Base-by-base conservation (phyloP, 768 basidiomycete species). In the Leccinum subtestaceum region DNA sequence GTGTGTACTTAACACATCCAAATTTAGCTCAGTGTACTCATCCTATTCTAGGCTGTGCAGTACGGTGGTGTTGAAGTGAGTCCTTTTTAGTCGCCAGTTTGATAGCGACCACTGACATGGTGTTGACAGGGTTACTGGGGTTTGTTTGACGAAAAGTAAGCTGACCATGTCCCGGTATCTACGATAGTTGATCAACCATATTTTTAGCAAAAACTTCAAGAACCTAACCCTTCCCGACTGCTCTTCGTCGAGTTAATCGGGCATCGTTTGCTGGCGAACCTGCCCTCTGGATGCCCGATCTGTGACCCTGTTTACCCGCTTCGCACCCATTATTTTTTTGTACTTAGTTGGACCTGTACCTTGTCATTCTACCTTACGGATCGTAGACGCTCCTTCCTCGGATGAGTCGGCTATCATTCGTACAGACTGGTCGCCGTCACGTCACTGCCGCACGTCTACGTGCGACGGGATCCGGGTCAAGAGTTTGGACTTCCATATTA, bases 11-110 rank as follows among this genome's bases (percentile, higher is more conserved):
- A 34, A 34, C 32, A 34, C 32, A 13, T 34, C 4, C 32, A 34
- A 0, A 12, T 34, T 11, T 50, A 27, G 6, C 19, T 23, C 21
- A 40, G 5, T 55, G 55, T 62, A 43, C 43, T 68, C 19, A 70
- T 57, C 13, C 32, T 50, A 47, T 63, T 63, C 27, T 55, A 87
- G 84, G 82, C 83, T 65, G 67, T 62, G 1, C 68, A 80, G 68
- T 95, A 83, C 63, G 93, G 93, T 63, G 93, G 93, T 61, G 93
- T 95, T 46, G 93, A 88, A 72, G 81, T 70, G 56, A 73, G 13
- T 40, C 11, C 2, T 54, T 36, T 52, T n/a, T 34, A 53, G 8
- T 19, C 55, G 23, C 36, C 54, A 53, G 13, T 60, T 57, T 47
- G 23, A 65, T 47, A 0, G 31, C 32, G 40, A 59, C 25, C 8